phyloP scores from a whole-genome alignment of 805 yeast genomes.

The Candida qinlingensis region DNA sequence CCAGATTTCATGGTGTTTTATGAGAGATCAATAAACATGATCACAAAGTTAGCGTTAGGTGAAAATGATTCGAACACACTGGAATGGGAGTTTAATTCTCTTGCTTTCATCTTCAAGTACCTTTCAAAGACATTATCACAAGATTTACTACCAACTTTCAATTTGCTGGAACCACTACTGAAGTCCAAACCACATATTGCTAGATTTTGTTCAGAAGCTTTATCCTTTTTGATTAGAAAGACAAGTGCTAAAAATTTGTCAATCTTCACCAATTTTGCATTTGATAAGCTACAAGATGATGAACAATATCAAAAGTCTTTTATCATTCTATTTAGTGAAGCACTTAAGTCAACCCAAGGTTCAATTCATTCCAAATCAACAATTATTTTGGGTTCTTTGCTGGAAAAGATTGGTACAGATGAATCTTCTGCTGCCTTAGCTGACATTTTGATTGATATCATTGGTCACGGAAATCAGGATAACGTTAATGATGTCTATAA shows the following conservation, averaged over 20 bases:
- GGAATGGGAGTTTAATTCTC: slow-evolving; percentile 78
- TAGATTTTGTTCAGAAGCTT: slow-evolving; percentile 85
- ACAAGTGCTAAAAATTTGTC: slow-evolving; percentile 44
- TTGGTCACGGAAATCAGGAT: slow-evolving; percentile 48
- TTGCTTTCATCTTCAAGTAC: slow-evolving; percentile 89
- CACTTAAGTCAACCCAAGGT: slow-evolving; percentile 66
- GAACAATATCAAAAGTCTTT: slow-evolving; percentile 53
- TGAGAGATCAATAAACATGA: slow-evolving; percentile 41
- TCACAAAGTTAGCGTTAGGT: slow-evolving; percentile 43
- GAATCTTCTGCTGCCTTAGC: slow-evolving; percentile 41
- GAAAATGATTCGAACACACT: slow-evolving; percentile 56
- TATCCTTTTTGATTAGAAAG: slow-evolving; percentile 78
- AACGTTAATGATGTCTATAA: slow-evolving; percentile 42
- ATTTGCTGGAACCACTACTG: slow-evolving; percentile 57
- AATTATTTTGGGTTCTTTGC: slow-evolving; percentile 40
- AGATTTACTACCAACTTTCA: slow-evolving; percentile 67
- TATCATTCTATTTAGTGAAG: slow-evolving; percentile 59
- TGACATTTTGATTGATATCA: slow-evolving; percentile 50
- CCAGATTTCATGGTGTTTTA: slow-evolving; percentile 81
- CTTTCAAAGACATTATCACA: slow-evolving; percentile 57
- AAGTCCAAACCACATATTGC: slow-evolving; percentile 61
- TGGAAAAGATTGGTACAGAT: slow-evolving; percentile 26
- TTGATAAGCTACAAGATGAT: slow-evolving; percentile 34
- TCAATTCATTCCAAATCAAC: slow-evolving; percentile 71
- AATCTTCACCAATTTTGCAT: slow-evolving; percentile 39